Conservation (phyloP, 106 monocot genomes). For the Dendrobium catenatum region DNA sequence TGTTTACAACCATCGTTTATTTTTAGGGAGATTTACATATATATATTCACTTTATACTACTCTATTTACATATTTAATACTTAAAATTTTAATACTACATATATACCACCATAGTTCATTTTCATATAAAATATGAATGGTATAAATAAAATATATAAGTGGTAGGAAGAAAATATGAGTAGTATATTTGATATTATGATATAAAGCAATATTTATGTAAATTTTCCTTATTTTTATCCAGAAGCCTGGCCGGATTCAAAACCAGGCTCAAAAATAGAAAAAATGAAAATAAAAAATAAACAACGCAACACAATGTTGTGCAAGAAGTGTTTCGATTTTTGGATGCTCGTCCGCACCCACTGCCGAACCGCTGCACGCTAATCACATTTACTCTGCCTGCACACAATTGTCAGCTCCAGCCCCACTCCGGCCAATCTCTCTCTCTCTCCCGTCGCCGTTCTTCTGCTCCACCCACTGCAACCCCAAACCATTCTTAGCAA, state of each 20-base stretch:
- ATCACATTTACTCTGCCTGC: background rate
- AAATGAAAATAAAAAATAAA: too few species aligned
- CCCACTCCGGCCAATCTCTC: background rate
- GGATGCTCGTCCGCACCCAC: background rate
- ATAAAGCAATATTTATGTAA: too few species aligned
- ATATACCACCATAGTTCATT: too few species aligned
- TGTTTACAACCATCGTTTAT: too few species aligned
- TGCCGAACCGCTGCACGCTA: background rate
- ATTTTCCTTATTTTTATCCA: background rate
- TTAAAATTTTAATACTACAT: too few species aligned
- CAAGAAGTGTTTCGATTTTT: background rate
- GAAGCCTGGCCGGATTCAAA: background rate
- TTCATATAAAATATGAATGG: too few species aligned
- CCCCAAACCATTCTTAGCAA: background rate
- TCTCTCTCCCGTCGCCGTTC: background rate
- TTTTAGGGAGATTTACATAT: too few species aligned
- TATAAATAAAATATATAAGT: too few species aligned
- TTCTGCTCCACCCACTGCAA: background rate
- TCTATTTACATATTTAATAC: too few species aligned
- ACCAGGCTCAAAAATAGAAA: background rate
- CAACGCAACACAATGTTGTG: background rate
- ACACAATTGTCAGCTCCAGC: background rate
- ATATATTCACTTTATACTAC: too few species aligned
- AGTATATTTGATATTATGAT: too few species aligned
- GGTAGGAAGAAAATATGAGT: too few species aligned